These are phyloP conservation scores for Mycena floridula DNA, from an alignment of 768 basidiomycete species.

Conservation along the genomic window DNA sequence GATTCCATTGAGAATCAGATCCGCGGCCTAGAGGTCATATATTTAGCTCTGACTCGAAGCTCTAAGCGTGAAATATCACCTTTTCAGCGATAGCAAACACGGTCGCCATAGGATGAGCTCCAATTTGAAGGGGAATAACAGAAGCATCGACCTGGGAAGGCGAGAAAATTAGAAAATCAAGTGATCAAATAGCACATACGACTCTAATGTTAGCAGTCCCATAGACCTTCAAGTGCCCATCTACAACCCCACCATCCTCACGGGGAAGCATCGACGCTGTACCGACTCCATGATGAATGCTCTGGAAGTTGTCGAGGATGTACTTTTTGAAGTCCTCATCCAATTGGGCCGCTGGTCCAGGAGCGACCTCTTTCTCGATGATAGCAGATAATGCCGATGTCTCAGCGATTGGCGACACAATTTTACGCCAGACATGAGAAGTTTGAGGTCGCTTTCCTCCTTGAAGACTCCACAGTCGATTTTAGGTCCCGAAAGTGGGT, in stretches of 20 bases:
- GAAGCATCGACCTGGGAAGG: conserved; percentile 15
- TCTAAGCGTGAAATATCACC: no score
- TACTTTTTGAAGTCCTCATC: background rate
- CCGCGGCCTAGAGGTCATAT: no score
- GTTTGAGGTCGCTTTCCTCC: conserved; percentile 15
- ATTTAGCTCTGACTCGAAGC: no score
- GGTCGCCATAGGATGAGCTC: conserved; percentile 14
- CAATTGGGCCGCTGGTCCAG: conserved; percentile 12
- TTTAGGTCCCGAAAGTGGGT: conserved; percentile 9
- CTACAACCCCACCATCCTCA: conserved; percentile 28
- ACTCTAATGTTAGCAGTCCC: conserved; percentile 11
- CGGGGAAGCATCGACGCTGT: conserved; percentile 26
- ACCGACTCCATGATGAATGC: conserved; percentile 16
- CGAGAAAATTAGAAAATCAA: background rate
- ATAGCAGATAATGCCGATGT: background rate
- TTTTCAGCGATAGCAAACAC: conserved; percentile 20
- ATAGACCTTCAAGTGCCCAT: conserved; percentile 21
- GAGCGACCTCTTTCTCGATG: conserved; percentile 17
- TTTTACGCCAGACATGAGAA: conserved; percentile 16
- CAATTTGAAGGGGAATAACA: conserved; percentile 14
- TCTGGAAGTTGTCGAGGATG: background rate
- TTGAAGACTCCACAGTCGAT: conserved; percentile 14
- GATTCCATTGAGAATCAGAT: no score
- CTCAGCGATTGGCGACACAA: background rate
- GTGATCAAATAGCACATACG: background rate